These are phyloP conservation scores for Miamiensis avidus DNA, from an alignment of 169 alveolate species.

Conservation along the genomic window DNA sequence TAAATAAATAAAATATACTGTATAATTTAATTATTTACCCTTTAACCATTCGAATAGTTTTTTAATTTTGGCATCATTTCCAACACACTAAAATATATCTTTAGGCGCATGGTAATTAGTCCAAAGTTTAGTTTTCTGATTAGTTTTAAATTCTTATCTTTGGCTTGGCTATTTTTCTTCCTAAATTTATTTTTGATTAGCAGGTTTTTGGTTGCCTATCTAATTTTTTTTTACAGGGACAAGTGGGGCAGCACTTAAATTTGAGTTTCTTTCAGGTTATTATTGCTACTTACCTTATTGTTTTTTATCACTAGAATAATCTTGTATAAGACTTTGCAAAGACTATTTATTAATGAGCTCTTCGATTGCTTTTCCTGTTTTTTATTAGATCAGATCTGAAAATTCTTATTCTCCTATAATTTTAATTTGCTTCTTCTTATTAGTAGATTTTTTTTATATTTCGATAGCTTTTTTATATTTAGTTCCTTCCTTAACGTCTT, in stretches of 20 bases:
- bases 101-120: background rate
- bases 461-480: background rate
- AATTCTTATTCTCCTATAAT: background rate
- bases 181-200: too few species aligned
- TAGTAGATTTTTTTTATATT: too few species aligned
- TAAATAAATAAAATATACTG: too few species aligned
- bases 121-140: background rate
- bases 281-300: too few species aligned
- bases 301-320: too few species aligned
- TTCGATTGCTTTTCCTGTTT: background rate
- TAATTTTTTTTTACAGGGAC: too few species aligned
- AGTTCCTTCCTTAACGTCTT: background rate
- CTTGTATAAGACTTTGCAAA: background rate
- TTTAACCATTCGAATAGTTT: background rate
- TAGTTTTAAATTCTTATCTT: too few species aligned
- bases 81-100: background rate
- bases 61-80: background rate
- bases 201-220: too few species aligned
- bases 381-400: background rate
- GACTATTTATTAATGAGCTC: too few species aligned
- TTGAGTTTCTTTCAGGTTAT: too few species aligned
- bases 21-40: background rate
- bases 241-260: too few species aligned
- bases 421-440: too few species aligned
- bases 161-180: background rate